Evolutionary conservation across 2,329 filamentous ascomycete species (phyloP).

Genomic region (Aspergillus flavus): DNA sequence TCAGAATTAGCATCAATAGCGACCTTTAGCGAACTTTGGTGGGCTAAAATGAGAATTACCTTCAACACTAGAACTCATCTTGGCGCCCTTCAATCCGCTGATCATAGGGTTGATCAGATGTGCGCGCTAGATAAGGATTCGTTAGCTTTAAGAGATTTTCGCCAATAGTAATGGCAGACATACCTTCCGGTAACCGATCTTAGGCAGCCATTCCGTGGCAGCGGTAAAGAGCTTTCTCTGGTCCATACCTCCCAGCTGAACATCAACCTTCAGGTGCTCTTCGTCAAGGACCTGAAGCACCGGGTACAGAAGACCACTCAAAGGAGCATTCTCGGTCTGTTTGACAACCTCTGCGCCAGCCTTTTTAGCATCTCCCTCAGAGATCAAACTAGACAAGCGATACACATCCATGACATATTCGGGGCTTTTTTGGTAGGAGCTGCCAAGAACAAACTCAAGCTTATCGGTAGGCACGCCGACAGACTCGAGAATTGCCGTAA

Average conservation of each 20-base stretch:
- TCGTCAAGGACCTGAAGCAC: constrained; percentile 91
- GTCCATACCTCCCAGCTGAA: constrained; percentile 75
- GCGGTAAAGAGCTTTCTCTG: constrained; percentile 45
- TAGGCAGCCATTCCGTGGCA: constrained; percentile 81
- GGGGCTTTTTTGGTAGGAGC: constrained; percentile 69
- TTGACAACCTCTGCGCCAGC: constrained; percentile 94
- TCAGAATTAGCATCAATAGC: not conserved
- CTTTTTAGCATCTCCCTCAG: constrained; percentile 80
- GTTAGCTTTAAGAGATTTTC: not conserved
- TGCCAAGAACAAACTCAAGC: constrained; percentile 82
- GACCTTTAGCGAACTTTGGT: not conserved
- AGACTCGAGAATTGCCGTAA: constrained; percentile 73
- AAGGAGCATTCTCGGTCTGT: constrained; percentile 74
- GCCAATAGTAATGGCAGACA: not conserved
- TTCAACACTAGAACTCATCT: constrained; percentile 78
- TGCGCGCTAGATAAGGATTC: constrained; percentile 53
- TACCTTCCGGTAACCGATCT: constrained; percentile 76
- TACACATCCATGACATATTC: constrained; percentile 88
- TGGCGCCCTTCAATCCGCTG: constrained; percentile 76
- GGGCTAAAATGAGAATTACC: constrained; percentile 22
- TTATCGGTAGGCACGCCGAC: constrained; percentile 78
- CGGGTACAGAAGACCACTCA: constrained; percentile 78
- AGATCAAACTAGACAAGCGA: constrained; percentile 62
- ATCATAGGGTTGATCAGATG: constrained; percentile 88
- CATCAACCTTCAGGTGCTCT: constrained; percentile 83